Evolutionary conservation across 1,284 basidiomycete genomes (phyloP), one percentile per base, ranked within the genome.

Genomic region (Xerocomus minutiporus): DNA sequence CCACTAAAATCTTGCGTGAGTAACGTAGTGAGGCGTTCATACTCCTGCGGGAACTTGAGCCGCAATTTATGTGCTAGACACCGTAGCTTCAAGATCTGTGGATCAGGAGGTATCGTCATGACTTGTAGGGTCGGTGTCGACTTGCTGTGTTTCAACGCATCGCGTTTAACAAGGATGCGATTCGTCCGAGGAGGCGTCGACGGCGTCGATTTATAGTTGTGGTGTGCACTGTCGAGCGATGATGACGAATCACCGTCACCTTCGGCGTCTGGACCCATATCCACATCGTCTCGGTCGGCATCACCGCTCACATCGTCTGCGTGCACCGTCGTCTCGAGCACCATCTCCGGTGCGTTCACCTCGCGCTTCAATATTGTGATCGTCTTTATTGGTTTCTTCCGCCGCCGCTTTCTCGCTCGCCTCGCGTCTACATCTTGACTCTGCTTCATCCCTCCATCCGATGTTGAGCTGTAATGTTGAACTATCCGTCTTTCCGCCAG

Each of bases 21-120:
- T 29, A 85, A 68, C 34, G 65, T 59, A 28, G 72, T 70, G 38
- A 86, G 72, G 28, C 73, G 69, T 17, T 70, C 71, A 44, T 71
- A 72, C 56, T 85, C 80, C 56, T 77, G 74, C 11, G 80, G 81
- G 62, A 84, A 86, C 40, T 78, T 69, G 56, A 78, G 72, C 45
- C 77, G 75, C 47, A 86, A 68, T 60, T 82, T 82, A 58, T 77
- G 74, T 13, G 80, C 78, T 20, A 86, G 73, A 50, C 73, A 68
- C 26, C 80, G 75, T 40, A 84, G 62, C 55, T 79, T 77, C 15
- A 78, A 67, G 3, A 80, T 75, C 51, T 78, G 75, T 2, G 76
- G 75, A 61, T 80, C 78, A 51, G 77, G 68, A 11, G 79, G 75
- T 52, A 72, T 61, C 43, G 67, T 62, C 48, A 63, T 58, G 28